Percentiles rank a stretch among this genome's conserved stretches.
Evolutionary conservation across 352 stramenopile genomes (phyloP).

Genomic region (Phytophthora sp.): DNA sequence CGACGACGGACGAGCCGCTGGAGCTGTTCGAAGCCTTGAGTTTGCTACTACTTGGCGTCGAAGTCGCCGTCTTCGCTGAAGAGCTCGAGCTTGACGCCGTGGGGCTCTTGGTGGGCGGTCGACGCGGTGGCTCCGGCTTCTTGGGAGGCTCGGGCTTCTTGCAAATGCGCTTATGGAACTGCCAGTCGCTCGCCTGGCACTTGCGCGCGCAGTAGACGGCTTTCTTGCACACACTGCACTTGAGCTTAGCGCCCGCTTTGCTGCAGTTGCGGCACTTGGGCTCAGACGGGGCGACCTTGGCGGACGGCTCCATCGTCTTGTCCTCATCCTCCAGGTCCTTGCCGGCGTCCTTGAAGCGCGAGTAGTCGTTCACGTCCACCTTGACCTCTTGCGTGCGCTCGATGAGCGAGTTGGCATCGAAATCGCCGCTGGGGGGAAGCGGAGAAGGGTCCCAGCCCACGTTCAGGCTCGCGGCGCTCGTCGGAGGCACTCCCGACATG

Average conservation of each 20-base stretch:
- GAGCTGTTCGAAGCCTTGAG: conserved; percentile 8
- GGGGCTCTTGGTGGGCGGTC: conserved; percentile 13
- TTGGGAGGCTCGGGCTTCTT: conserved; percentile 80
- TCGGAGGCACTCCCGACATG: conserved; percentile 32
- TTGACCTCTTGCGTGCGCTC: conserved; percentile 68
- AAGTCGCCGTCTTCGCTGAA: conserved; percentile 11
- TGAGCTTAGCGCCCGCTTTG: conserved; percentile 78
- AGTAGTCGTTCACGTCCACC: conserved; percentile 88
- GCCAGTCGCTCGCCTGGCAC: conserved; percentile 86
- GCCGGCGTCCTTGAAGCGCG: conserved; percentile 83
- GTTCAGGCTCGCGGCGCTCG: conserved; percentile 39
- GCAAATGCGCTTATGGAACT: conserved; percentile 89
- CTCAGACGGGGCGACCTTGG: conserved; percentile 2
- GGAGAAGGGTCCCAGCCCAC: conserved; percentile 58
- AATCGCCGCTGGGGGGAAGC: conserved; percentile 22
- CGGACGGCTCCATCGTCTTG: conserved; percentile 16
- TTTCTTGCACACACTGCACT: conserved; percentile 90
- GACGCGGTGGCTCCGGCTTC: conserved; percentile 45
- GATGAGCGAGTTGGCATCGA: conserved; percentile 59
- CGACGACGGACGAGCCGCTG: conserved; percentile 50
- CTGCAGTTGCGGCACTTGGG: conserved; percentile 78
- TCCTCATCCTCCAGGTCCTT: conserved; percentile 48
- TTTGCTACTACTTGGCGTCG: conserved; percentile 17
- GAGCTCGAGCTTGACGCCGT: conserved; percentile 18
- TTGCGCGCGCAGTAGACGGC: conserved; percentile 79